Evolutionary conservation across 805 yeast genomes (phyloP).

Genomic region (Sugiyamaella americana): DNA sequence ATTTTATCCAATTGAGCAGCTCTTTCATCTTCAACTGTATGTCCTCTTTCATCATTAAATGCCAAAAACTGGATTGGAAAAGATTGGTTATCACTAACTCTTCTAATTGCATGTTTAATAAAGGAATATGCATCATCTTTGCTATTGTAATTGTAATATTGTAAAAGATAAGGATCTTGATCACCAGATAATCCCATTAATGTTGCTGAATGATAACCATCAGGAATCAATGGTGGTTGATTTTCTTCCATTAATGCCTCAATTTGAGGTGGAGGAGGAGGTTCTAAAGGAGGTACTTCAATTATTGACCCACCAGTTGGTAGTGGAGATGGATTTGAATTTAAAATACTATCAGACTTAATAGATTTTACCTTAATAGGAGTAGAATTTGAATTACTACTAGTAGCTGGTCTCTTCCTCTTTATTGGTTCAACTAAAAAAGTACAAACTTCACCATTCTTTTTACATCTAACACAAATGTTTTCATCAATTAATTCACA

Average conservation of each 20-base stretch:
- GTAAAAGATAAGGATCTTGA: slow-evolving; percentile 30
- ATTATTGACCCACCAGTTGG: slow-evolving; percentile 2
- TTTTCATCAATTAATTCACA: slow-evolving; percentile 15
- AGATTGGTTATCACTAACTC: slow-evolving; percentile 18
- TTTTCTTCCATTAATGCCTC: slow-evolving; percentile 8
- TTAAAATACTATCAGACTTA: neutral
- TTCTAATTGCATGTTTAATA: slow-evolving; percentile 27
- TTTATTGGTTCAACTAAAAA: slow-evolving; percentile 19
- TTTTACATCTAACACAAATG: slow-evolving; percentile 18
- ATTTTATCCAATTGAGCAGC: slow-evolving; percentile 16
- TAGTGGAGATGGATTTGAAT: neutral
- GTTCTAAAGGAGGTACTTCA: slow-evolving; percentile 16
- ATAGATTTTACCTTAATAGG: neutral
- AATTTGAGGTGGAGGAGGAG: slow-evolving; percentile 12
- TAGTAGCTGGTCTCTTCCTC: slow-evolving; percentile 8
- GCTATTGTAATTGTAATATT: slow-evolving; percentile 22
- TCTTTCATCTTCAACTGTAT: slow-evolving; percentile 11
- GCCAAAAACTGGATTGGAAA: slow-evolving; percentile 26
- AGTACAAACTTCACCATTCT: slow-evolving; percentile 18
- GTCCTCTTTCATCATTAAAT: slow-evolving; percentile 19
- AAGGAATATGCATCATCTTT: slow-evolving; percentile 21
- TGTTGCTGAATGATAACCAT: slow-evolving; percentile 23
- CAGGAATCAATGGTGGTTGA: slow-evolving; percentile 23
- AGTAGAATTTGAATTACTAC: neutral
- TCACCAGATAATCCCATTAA: slow-evolving; percentile 30